Base-by-base conservation (phyloP, 805 yeast genomes). In the Cyberlindnera nakhonratchasimensis region DNA sequence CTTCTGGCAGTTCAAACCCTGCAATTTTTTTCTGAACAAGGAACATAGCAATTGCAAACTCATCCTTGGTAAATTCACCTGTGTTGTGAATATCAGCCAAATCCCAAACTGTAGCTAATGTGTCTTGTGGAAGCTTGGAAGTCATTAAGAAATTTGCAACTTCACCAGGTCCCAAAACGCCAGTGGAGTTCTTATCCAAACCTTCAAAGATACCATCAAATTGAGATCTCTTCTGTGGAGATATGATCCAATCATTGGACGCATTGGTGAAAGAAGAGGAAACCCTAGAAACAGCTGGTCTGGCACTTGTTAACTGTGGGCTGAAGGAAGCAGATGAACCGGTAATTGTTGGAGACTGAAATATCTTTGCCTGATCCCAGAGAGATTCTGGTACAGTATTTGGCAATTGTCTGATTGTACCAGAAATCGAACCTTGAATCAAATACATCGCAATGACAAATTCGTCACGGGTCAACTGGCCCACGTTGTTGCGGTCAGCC, bases 361-460 rank as follows among this genome's bases (percentile, higher is more conserved):
- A 48, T 12, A 47, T 43, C 17, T 48, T 48, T 18, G 65, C 55
- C 29, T 65, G 63, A 25, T 55, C 57, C 76, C 75, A 71, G n/a
- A 65, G 40, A 24, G 53, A 42, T 22, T 57, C 55, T 2, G 85
- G 80, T 28, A 80, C 51, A 1, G 60, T 31, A 6, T 63, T 48
- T 7, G 86, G 82, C 54, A 88, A 67, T 37, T 79, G 76, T 37
- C 72, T 74, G 52, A 88, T 64, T 3, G 77, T 53, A 29, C 88
- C 86, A 54, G 79, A 76, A 55, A 88, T 70, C 24, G 83, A 67
- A 52, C 88, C 81, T 63, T 91, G 97, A 50, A 93, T 87, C 59
- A 93, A 72, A 64, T 86, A 95, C 99, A 93, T 91, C 7, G 98
- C 97, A 55, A 91, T 77, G 34, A 87, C 77, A 55, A 93, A 93